Conservation (phyloP, 805 yeast genomes). For the Cyberlindnera mrakii region DNA sequence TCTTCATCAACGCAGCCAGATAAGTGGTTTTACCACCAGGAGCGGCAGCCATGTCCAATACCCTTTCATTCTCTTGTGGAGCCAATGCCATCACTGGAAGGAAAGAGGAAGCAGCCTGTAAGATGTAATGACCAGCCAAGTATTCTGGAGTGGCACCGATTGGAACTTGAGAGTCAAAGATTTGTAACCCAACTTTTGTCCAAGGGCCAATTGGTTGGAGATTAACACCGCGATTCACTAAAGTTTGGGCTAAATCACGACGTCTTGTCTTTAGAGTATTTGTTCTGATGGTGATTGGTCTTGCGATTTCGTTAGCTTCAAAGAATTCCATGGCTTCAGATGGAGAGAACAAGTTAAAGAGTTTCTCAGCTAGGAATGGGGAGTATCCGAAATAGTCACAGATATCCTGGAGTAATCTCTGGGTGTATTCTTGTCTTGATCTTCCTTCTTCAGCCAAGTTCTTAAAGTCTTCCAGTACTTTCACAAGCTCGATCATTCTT, state of each 20-base stretch:
- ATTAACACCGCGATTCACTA: constrained; percentile 95
- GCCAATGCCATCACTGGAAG: constrained; percentile 96
- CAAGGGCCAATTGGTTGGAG: constrained; percentile 95
- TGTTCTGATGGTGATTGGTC: constrained; percentile 97
- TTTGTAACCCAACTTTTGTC: constrained; percentile 97
- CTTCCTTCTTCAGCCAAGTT: constrained; percentile 78
- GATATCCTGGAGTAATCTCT: constrained; percentile 76
- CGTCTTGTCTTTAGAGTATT: constrained; percentile 92
- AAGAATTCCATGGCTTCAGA: constrained; percentile 97
- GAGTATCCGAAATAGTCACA: constrained; percentile 93
- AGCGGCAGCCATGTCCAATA: constrained; percentile 98
- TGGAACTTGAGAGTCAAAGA: constrained; percentile 98
- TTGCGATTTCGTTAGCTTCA: constrained; percentile 95
- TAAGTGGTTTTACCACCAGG: constrained; percentile 99
- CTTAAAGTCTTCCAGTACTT: constrained; percentile 87
- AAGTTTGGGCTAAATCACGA: constrained; percentile 89
- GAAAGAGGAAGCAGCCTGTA: constrained; percentile 98
- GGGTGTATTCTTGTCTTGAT: constrained; percentile 77
- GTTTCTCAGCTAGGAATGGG: constrained; percentile 86
- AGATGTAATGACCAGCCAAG: constrained; percentile 92
- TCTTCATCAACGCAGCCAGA: constrained; percentile 92
- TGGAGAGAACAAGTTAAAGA: constrained; percentile 87
- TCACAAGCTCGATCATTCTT: constrained; percentile 91
- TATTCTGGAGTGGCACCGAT: constrained; percentile 99
- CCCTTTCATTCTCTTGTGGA: constrained; percentile 95